Evolutionary conservation across 2,329 filamentous ascomycete species (phyloP).

Genomic region (Monosporascus sp.): DNA sequence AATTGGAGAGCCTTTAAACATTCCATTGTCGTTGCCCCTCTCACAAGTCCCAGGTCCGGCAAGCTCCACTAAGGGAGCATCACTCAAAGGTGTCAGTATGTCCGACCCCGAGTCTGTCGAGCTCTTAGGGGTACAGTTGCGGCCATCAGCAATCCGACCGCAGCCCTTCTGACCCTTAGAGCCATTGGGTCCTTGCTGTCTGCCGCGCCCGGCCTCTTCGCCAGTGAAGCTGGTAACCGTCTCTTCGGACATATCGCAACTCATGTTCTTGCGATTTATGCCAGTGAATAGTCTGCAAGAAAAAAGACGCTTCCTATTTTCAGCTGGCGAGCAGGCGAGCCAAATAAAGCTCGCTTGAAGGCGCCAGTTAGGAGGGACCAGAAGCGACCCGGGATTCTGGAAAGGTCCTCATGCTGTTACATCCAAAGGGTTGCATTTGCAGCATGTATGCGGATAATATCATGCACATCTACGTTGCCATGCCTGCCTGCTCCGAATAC

Average conservation of each 20-base stretch:
- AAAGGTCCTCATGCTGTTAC: neutral
- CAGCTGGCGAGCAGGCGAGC: neutral
- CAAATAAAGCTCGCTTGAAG: neutral
- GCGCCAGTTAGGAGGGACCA: neutral
- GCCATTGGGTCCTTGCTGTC: neutral
- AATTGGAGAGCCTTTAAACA: constrained; percentile 3
- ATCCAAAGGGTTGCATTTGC: neutral
- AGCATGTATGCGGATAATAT: neutral
- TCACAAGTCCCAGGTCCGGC: neutral
- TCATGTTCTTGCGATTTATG: no score
- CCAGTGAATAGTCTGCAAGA: no score
- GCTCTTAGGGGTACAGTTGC: neutral
- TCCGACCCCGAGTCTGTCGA: neutral
- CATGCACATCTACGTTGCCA: neutral
- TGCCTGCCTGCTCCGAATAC: neutral
- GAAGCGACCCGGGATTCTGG: neutral
- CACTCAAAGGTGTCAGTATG: neutral
- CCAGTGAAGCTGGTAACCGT: neutral
- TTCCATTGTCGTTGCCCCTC: neutral
- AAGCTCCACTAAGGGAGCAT: neutral
- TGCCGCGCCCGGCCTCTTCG: neutral
- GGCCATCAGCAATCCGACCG: neutral
- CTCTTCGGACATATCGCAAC: neutral
- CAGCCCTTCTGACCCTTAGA: neutral
- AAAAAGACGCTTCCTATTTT: no score